Base-by-base conservation (phyloP, 306 rosid species). In the Rosa persica region DNA sequence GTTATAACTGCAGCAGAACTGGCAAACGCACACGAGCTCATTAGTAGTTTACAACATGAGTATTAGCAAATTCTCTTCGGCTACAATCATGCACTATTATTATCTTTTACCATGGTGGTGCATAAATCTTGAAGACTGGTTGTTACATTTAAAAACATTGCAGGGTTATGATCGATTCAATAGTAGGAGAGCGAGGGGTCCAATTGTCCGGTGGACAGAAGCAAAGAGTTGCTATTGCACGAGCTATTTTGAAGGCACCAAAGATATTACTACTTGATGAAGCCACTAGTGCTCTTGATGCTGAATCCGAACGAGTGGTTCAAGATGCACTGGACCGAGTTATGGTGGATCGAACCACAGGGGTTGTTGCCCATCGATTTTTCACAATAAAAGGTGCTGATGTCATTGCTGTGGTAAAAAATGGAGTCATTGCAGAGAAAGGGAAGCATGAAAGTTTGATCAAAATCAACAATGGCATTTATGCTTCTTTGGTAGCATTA, bases 221-320 rank as follows among this genome's bases (percentile, higher is more conserved):
- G 81, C 97, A 92, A 55, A 77, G 97, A 25, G 92, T 90, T 69
- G 97, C 95, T 3, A 90, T 92, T 22, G 97, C 93, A 6, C 81
- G 95, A 79, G 97, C 95, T 10, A 86, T 87, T 23, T 80, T 90
- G 46, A 89, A 87, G 85, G 82, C 87, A 75, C 97, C 97, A 9
- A 89, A 86, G 74, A 81, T 92, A 62, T 73, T 92, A 40, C 73
- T 92, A 11, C 84, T 92, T 12, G 97, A 92, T 43, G 97, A 92
- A 83, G 97, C 97, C 1, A 90, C 97, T 0, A 89, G 96, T 79
- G 96, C 97, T 46, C 93, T 92, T 30, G 97, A 92, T 71, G 97
- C 96, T 0, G 93, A 92, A 73, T 90, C 96, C 0, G 96, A 92
- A 78, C 82, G 86, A 60, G 84, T 86, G 42, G 97, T 90, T 49